Evolutionary conservation across 1,284 basidiomycete species (phyloP), one percentile per base, ranked within the genome.

Genomic region (Austroboletus novae-zelandiae): DNA sequence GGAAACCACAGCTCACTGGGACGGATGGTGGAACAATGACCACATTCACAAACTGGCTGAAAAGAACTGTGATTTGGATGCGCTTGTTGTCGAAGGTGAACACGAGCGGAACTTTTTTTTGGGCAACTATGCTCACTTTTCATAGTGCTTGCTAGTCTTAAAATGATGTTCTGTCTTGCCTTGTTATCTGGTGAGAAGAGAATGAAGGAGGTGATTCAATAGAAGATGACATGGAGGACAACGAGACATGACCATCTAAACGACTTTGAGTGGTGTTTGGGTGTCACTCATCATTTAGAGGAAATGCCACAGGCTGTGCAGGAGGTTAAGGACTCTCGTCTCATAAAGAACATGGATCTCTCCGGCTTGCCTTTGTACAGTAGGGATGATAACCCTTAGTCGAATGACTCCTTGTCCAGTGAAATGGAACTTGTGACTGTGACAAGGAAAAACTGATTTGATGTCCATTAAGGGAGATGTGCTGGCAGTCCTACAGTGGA

Each of bases 111-210:
- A 23, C 20, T 23, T 23, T 23, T 5, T 23, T 5, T 23, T 23
- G n/a, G n/a, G 20, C 20, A 5, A 23, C 20, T 11, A 11, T 23
- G 20, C 20, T 23, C 20, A 23, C 20, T 23, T 23, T 23, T 23
- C 20, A 5, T 23, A 23, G 20, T 23, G 20, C 20, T 23, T 5
- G 20, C 20, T 23, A 5, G 20, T 5, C 20, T 23, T 23, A 5
- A 23, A 34, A 34, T 5, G 32, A 11, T 11, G 6, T 11, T 14
- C 25, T 56, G 14, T 45, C 50, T 31, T 43, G 35, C 25, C 65
- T 68, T 3, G 51, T 57, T 20, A 53, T 65, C 43, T 50, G 68
- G 25, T 49, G 49, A 43, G 67, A 69, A 36, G 64, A 65, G 45
- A 58, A 48, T 10, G 67, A 65, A 35, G 52, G 50, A 0, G 39